A percentile compares a stretch with the other conserved stretches of the same genome.
phyloP scores from a whole-genome alignment of 805 yeast genomes.

The Maudiozyma saulgeensis region DNA sequence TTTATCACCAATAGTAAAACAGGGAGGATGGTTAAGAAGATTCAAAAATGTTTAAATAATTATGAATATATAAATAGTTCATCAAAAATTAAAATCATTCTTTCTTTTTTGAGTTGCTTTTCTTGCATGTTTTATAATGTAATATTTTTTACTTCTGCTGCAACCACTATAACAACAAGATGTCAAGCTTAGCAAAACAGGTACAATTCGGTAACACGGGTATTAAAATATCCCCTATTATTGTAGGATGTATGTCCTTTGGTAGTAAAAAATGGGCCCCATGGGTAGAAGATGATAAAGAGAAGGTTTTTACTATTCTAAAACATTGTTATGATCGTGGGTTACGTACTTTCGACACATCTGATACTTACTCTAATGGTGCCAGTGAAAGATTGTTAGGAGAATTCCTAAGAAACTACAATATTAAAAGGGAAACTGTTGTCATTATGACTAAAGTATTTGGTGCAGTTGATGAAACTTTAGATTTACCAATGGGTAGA shows the following conservation, averaged over 20 bases:
- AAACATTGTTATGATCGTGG: constrained; percentile 40
- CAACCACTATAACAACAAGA: neutral
- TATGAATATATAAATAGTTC: too few species aligned
- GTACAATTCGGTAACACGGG: constrained; percentile 38
- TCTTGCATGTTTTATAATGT: too few species aligned
- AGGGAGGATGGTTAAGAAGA: too few species aligned
- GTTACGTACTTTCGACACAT: constrained; percentile 40
- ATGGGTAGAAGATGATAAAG: constrained; percentile 43
- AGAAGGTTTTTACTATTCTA: constrained; percentile 34
- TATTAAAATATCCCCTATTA: constrained; percentile 37
- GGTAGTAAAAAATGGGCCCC: constrained; percentile 38
- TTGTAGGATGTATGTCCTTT: constrained; percentile 48
- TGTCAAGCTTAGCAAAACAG: constrained; percentile 5
- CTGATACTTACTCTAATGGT: constrained; percentile 41
- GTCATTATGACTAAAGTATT: constrained; percentile 44
- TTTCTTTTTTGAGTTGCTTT: too few species aligned
- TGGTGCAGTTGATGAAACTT: constrained; percentile 24
- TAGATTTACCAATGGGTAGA: constrained; percentile 16
- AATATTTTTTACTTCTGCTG: too few species aligned
- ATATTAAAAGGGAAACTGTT: constrained; percentile 44
- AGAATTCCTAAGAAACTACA: constrained; percentile 41
- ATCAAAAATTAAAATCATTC: too few species aligned
- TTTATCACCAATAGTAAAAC: too few species aligned
- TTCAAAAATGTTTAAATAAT: too few species aligned
- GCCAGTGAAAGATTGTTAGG: constrained; percentile 40